Base-by-base conservation (phyloP, 2,329 filamentous ascomycete genomes). In the Scedosporium aurantiacum region DNA sequence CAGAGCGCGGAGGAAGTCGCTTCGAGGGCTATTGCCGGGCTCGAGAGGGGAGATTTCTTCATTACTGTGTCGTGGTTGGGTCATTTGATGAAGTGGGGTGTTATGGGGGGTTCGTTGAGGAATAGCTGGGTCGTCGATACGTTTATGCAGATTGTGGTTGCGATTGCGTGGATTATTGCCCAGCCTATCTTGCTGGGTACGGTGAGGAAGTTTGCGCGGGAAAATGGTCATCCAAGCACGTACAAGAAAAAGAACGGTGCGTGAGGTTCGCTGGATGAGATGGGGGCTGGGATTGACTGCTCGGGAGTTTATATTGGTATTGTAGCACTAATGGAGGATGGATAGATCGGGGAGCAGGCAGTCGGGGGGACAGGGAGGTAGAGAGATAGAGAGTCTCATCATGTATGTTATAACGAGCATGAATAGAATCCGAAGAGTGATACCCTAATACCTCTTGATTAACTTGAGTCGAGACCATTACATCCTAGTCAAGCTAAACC, bases 1-100 rank as follows among this genome's bases (percentile, higher is more conserved):
- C 89, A 95, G 73, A 87, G 82, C 0, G 89, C 91, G 4, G 87
- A 94, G 4, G 81, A 88, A 63, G 91, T 95, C 14, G 94, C 94
- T 1, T 73, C 75, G 3, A 78, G 78, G 7, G 79, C 90, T 0
- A 85, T 99, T 59, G 75, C 76, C 52, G 90, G 88, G 0, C 75
- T 99, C 54, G 91, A 97, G 73, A 84, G 76, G 41, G 94, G 93
- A 0, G 79, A 94, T 25, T 93, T 90, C 72, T 80, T 90, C 68
- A 82, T 96, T 54, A 87, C 90, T 0, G 89, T 91, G 10, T 87
- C 85, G 63, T 84, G 86, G 64, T 70, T 96, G 56, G 90, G 88
- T 1, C 74, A 82, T 61, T 68, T 90, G 63, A 88, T 97, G 84
- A 85, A 87, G 66, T 87, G 82, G 69, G 76, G 76, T 27, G 70